Evolutionary conservation across 768 basidiomycete genomes (phyloP).

Genomic region (Mycena galericulata): DNA sequence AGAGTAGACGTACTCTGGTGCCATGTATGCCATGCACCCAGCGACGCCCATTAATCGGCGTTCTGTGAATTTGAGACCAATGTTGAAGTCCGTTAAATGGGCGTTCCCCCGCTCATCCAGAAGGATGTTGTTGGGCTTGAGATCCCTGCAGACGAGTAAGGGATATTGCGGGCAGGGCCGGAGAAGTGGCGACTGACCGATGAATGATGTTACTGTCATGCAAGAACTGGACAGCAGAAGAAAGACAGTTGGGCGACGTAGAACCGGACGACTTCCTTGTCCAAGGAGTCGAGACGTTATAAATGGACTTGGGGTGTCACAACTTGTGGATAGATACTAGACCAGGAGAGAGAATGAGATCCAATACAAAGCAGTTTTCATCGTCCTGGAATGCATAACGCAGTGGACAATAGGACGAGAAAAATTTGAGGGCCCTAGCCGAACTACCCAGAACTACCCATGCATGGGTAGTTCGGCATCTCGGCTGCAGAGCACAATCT

Average conservation of each 20-base stretch:
- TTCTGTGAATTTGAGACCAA: constrained; percentile 96
- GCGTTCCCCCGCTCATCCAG: constrained; percentile 96
- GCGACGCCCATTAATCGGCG: constrained; percentile 91
- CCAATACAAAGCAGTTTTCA: constrained; percentile 97
- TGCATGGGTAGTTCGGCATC: too few species aligned
- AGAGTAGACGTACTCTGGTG: constrained; percentile 68
- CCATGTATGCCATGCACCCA: constrained; percentile 99
- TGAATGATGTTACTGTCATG: constrained; percentile 97
- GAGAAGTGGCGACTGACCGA: constrained; percentile 66
- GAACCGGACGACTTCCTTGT: constrained; percentile 86
- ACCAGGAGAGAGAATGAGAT: constrained; percentile 79
- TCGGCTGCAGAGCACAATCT: too few species aligned
- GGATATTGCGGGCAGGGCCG: constrained; percentile 38
- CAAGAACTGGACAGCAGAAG: constrained; percentile 89
- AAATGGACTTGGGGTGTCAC: constrained; percentile 75
- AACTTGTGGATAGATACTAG: constrained; percentile 19
- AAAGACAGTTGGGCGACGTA: constrained; percentile 91
- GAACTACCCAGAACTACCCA: too few species aligned
- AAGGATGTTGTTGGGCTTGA: constrained; percentile 98
- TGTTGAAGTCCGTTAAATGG: constrained; percentile 98
- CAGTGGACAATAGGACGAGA: constrained; percentile 96
- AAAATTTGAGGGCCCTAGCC: too few species aligned
- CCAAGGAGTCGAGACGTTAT: constrained; percentile 79
- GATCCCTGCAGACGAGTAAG: constrained; percentile 66
- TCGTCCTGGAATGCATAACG: constrained; percentile 98